Base-by-base conservation (phyloP, 148 eudicot species). In the Rhododendron williamsianum region DNA sequence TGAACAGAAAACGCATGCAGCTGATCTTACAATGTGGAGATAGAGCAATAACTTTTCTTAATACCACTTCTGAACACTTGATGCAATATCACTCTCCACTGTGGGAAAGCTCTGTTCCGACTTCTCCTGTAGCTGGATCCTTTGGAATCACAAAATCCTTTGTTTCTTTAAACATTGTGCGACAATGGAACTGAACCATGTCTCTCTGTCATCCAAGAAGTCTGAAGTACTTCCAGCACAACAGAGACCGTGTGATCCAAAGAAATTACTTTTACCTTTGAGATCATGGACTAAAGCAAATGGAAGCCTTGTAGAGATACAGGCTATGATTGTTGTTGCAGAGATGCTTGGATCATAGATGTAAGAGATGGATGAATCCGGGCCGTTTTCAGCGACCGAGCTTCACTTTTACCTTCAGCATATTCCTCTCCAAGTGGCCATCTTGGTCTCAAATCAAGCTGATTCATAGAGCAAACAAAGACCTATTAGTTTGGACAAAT, bases 381-480 rank as follows among this genome's bases (percentile, higher is more conserved):
- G 27, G 99, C 99, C 10, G 81, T 92, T 89, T 87, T 94, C 90
- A 97, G 11, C 36, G 99, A 97, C 54, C 99, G 96, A 46, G 99
- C 98, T 87, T 90, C 94, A 81, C 98, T 97, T 91, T 87, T 92
- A 82, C 99, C 99, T 91, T 93, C 87, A 12, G 94, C 94, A 84
- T 89, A 93, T 87, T 95, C 99, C 87, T 95, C 99, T 27, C 99
- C 99, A 87, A 97, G 85, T 23, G 99, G 98, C 99, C 99, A 97
- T 86, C 99, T 92, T 67, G 99, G 95, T 76, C 98, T 89, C 83
- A 97, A 74, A 92, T 97, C 99, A 87, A 92, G 87, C 99, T 97
- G 88, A 45, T 85, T 49, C 60, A 84, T 30, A 19, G 19, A 87
- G 45, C 82, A 54, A 86, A 83, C 36, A 85, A 21, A 45, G 23